Base-by-base conservation (phyloP, 306 rosid genomes). In the Pyrus pyrifolia region DNA sequence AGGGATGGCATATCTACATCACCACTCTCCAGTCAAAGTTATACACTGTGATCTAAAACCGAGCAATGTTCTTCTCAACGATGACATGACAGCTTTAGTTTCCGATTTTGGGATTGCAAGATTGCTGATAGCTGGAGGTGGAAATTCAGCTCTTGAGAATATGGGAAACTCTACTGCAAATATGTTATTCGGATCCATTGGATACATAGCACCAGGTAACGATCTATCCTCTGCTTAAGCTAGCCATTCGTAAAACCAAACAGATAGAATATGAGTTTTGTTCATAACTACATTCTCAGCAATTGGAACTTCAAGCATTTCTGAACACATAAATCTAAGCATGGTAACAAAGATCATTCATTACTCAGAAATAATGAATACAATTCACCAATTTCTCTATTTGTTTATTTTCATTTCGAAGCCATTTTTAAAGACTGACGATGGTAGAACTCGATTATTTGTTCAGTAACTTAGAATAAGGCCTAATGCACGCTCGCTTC, bases 1-100 rank as follows among this genome's bases (percentile, higher is more conserved):
- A 84, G 92, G 92, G 49, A 86, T 91, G 92, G 93, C 92, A 66
- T 91, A 89, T 80, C 83, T 91, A 55, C 94, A 91, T 81, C 97
- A 91, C 67, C 87, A 91, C 68, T 89, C 97, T 45, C 97, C 87
- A 9, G 84, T 83, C 63, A 85, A 79, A 82, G 94, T 87, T 82
- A 87, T 89, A 71, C 94, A 91, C 77, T 89, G 93, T 62, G 97
- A 91, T 78, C 83, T 89, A 25, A 90, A 90, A 44, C 96, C 92
- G 61, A 83, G 89, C 82, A 90, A 86, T 80, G 81, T 89, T 76
- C 93, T 91, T 80, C 87, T 89, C 79, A 91, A 91, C 29, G 91
- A 91, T 62, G 88, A 83, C 76, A 83, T 91, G 89, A 87, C 93
- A 46, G 93, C 97, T 83, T 79, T 91, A 8, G 93, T 89, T 58